Percentiles rank a stretch among this genome's conserved stretches.
Conservation (phyloP, 176 grass and related monocot species). For the Oryza officinalis region DNA sequence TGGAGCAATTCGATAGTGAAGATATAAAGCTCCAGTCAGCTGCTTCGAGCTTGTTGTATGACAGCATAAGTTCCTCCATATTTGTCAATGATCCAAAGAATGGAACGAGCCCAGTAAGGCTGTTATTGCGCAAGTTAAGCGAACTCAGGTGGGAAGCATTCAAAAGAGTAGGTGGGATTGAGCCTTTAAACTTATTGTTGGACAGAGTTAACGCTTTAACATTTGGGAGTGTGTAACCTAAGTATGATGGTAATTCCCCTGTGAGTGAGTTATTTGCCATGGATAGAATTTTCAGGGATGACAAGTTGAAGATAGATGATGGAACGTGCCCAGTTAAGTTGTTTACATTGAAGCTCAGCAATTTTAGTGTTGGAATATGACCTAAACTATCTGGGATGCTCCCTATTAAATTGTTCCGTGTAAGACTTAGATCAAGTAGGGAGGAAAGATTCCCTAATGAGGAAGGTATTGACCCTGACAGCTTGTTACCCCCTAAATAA, state of each 20-base stretch:
- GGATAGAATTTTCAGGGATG: neutral
- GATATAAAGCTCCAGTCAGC: conserved; percentile 34
- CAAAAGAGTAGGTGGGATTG: neutral
- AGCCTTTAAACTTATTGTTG: neutral
- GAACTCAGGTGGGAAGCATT: neutral
- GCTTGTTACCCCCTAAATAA: conserved; percentile 21
- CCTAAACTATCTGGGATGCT: conserved; percentile 47
- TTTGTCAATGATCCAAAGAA: neutral
- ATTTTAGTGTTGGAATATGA: neutral
- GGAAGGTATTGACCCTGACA: conserved; percentile 41
- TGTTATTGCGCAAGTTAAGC: neutral
- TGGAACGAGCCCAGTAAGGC: neutral
- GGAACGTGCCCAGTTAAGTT: conserved; percentile 30
- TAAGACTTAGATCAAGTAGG: conserved; percentile 18
- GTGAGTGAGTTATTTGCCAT: neutral
- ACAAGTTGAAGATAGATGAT: neutral
- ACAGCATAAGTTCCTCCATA: neutral
- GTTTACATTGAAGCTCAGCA: neutral
- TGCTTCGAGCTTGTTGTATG: conserved; percentile 32
- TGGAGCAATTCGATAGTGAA: neutral
- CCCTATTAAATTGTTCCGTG: conserved; percentile 41
- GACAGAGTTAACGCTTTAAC: accelerated
- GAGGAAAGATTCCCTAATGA: conserved; percentile 47
- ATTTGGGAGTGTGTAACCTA: neutral
- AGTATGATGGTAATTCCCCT: accelerated